Base-by-base conservation (phyloP, 257 asterid species). In the Perilla frutescens region DNA sequence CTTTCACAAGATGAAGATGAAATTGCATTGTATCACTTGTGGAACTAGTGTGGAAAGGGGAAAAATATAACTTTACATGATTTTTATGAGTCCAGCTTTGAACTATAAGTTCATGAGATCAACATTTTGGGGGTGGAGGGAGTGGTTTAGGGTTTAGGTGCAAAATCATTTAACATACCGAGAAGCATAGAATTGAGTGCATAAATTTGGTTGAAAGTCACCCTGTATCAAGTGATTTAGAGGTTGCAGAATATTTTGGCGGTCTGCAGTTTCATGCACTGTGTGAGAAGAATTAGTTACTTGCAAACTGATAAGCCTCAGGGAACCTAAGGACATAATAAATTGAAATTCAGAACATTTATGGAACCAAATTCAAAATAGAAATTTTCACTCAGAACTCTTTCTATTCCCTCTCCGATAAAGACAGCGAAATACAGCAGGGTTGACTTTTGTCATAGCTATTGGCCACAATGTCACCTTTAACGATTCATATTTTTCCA, bases 381-480 rank as follows among this genome's bases (percentile, higher is more conserved):
- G 26, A 20, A 12, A 32, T 4, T 40, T 6, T 62, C 59, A 56
- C 31, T 49, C 14, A 48, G 3, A 7, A 66, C 15, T 13, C 48
- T 48, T 47, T 48, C 44, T 54, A 20, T 65, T 55, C 65, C 14
- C 10, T 34, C 7, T 45, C 13, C 12, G 7, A 3, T 43, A 56
- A 39, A 48, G 48, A 31, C 11, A 14, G 7, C 48, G 26, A n/a
- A 55, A 59, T 43, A 7, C 43, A 61, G 71, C 67, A 53, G 43
- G 40, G 15, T 43, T 67, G 39, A 11, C 41, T 15, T 67, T 60
- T 71, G 26, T 54, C 39, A 51, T 69, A 60, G 64, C 26, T 39
- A n/a, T 34, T 70, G 47, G 67, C 57, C 47, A 43, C 68, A 74
- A 63, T 63, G 48, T 60, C 55, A 32, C 66, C 65, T 71, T 32